Base-by-base conservation (phyloP, 2,329 filamentous ascomycete genomes). In the Ophiostoma tasmaniense region DNA sequence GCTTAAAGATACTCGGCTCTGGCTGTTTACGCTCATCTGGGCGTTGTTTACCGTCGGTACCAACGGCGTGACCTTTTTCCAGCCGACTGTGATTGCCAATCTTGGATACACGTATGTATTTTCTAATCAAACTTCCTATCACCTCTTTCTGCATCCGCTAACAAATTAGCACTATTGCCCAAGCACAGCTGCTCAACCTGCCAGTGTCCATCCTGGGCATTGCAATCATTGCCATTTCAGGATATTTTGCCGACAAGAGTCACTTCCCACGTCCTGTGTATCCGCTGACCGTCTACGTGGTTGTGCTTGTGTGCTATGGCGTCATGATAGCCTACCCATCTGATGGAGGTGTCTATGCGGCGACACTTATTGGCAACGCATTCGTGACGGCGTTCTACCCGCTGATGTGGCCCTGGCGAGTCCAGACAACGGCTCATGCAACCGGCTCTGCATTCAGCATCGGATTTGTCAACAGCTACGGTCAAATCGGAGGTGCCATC, bases 21-120 rank as follows among this genome's bases (percentile, higher is more conserved):
- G 81, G 80, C 76, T 83, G 0, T 83, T 83, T 66, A 81, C 78
- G 0, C 67, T 78, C 0, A 80, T 80, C 22, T 83, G 81, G 80
- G 81, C 80, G 0, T 76, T 79, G 22, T 82, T 81, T 67, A 83
- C 80, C 0, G 79, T 82, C 8, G 81, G 80, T 3, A 82, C 80
- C 7, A 77, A 75, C 17, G 81, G 80, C 10, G 76, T 81, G 1
- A 76, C 76, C 11, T 82, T 82, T 70, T 80, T 80, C 70, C 78
- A 80, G 69, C 76, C 77, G 0, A 81, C 78, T 0, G 76, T 79
- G 25, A 80, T 80, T 65, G 75, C 79, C 42, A 75, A 80, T 66
- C 72, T 77, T 0, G 76, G 75, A 2, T 77, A 70, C 50, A 70
- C 69, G 66, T 69, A 59, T 2, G 68, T 50, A 5, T 50, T n/a